Conservation (phyloP, 106 monocot genomes). For the Ottelia alismoides region DNA sequence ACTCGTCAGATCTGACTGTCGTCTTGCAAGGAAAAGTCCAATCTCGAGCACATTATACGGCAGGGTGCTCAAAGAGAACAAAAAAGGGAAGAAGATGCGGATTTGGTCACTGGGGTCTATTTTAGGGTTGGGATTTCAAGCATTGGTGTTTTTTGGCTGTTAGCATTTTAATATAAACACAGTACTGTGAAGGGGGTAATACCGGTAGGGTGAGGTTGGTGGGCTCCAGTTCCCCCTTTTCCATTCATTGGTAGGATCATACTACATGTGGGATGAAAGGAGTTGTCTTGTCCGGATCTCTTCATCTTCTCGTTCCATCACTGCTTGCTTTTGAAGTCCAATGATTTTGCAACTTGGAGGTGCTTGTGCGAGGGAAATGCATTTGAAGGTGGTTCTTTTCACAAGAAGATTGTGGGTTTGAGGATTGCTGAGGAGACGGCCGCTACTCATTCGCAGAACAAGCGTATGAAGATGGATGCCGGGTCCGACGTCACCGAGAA, state of each 20-base stretch:
- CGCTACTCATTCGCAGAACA: background rate
- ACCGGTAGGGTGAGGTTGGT: too few species aligned
- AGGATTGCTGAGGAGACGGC: background rate
- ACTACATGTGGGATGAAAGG: background rate
- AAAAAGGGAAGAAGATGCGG: too few species aligned
- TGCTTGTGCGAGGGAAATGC: background rate
- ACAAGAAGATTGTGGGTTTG: background rate
- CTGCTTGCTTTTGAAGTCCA: background rate
- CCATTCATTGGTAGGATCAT: background rate
- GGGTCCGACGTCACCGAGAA: conserved; percentile 6
- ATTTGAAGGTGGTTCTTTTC: background rate
- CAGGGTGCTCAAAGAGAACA: too few species aligned
- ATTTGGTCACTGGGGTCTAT: too few species aligned
- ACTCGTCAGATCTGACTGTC: too few species aligned
- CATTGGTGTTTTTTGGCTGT: too few species aligned
- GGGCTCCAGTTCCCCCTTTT: too few species aligned
- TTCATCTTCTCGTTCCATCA: background rate
- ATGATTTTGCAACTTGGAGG: background rate
- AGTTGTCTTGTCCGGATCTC: background rate
- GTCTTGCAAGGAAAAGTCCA: too few species aligned
- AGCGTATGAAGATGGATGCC: background rate
- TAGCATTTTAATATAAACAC: too few species aligned
- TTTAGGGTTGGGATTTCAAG: too few species aligned
- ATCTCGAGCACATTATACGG: too few species aligned
- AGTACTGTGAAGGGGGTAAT: too few species aligned